Conservation (phyloP, 2,329 filamentous ascomycete species). For the Didymella sp. region DNA sequence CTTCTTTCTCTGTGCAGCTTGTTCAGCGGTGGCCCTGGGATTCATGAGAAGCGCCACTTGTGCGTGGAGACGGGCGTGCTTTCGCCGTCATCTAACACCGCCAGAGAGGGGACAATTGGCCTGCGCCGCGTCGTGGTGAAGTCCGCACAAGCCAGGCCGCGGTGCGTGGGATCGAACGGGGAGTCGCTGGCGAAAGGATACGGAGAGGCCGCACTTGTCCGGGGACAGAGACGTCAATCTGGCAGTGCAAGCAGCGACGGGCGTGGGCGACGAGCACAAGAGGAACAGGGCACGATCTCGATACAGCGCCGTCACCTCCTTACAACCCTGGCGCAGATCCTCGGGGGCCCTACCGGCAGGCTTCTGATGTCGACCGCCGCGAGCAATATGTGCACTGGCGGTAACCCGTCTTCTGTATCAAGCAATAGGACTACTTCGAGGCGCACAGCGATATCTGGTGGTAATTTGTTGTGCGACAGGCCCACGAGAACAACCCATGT, state of each 20-base stretch:
- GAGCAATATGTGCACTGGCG: background rate
- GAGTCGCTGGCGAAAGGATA: constrained; percentile 4
- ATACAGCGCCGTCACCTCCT: constrained; percentile 13
- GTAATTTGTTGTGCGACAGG: constrained; percentile 9
- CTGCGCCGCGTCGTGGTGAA: constrained; percentile 25
- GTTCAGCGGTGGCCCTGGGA: constrained; percentile 61
- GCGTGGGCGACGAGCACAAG: constrained; percentile 4
- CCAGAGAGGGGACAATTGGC: constrained; percentile 25
- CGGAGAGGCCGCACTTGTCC: background rate
- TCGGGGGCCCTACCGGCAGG: constrained; percentile 8
- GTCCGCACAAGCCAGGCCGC: constrained; percentile 36
- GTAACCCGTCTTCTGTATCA: background rate
- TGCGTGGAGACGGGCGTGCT: constrained; percentile 31
- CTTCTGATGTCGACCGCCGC: background rate
- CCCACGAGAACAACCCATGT: constrained; percentile 9
- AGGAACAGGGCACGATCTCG: too few species aligned
- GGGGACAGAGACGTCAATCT: background rate
- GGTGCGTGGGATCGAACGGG: constrained; percentile 17
- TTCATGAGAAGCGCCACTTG: constrained; percentile 52
- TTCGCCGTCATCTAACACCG: constrained; percentile 46
- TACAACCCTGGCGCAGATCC: constrained; percentile 29
- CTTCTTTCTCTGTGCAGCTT: constrained; percentile 67
- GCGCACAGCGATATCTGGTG: constrained; percentile 2
- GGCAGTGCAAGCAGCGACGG: background rate
- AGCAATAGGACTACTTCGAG: constrained; percentile 6